A percentile compares a stretch with the other conserved stretches of the same genome.
These are phyloP conservation scores for Saturnispora silvae DNA, from an alignment of 805 yeast species.

Conservation along the genomic window DNA sequence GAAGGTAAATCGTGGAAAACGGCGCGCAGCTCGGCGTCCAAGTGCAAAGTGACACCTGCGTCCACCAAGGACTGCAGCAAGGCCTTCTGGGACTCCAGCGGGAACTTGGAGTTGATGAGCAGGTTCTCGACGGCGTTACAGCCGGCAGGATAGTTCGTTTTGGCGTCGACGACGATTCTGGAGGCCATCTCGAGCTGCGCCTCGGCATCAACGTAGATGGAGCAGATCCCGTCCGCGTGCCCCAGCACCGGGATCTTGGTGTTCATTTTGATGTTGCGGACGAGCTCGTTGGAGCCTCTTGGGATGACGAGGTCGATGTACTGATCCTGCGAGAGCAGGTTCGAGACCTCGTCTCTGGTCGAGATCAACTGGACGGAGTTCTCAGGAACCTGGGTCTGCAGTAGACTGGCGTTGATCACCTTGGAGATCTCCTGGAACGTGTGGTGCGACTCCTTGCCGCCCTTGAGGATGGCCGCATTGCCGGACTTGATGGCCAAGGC, in stretches of 20 bases:
- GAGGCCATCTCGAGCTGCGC: conserved; percentile 74
- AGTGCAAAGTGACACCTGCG: conserved; percentile 66
- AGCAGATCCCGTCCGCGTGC: conserved; percentile 97
- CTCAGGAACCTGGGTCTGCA: conserved; percentile 61
- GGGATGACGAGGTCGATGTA: conserved; percentile 95
- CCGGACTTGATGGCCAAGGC: conserved; percentile 95
- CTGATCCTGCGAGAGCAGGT: conserved; percentile 71
- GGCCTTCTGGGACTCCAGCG: conserved; percentile 16
- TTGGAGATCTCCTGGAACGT: conserved; percentile 77
- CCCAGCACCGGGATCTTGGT: conserved; percentile 97
- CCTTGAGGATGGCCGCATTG: conserved; percentile 91
- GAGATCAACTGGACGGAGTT: conserved; percentile 79
- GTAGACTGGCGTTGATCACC: conserved; percentile 51
- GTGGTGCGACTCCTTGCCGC: conserved; percentile 87
- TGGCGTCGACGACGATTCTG: conserved; percentile 70
- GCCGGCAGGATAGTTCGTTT: conserved; percentile 97
- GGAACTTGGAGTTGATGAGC: conserved; percentile 41
- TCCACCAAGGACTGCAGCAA: conserved; percentile 34
- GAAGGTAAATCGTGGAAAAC: conserved; percentile 6
- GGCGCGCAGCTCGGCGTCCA: conserved; percentile 28
- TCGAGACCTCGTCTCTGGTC: conserved; percentile 84
- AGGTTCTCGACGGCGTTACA: conserved; percentile 94
- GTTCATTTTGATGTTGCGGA: conserved; percentile 69
- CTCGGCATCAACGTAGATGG: conserved; percentile 68
- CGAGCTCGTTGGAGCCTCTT: conserved; percentile 92